Evolutionary conservation across 2,329 filamentous ascomycete genomes (phyloP).

Genomic region (Nemania sp.): DNA sequence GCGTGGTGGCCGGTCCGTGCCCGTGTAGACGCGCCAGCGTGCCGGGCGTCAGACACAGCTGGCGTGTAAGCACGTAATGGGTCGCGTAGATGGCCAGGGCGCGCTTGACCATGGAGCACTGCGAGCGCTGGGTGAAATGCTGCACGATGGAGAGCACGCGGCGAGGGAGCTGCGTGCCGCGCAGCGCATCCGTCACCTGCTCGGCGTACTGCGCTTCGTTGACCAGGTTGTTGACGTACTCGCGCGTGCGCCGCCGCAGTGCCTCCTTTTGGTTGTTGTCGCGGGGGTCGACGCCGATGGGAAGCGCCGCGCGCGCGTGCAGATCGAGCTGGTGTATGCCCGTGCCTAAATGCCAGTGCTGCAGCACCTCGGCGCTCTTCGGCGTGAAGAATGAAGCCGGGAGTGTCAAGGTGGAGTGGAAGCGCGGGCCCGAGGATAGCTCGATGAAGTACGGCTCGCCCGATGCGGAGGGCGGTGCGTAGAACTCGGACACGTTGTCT

Average conservation of each 20-base stretch:
- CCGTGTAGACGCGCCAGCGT: conserved; percentile 47
- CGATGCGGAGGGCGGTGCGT: conserved; percentile 3
- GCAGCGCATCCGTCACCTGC: conserved; percentile 53
- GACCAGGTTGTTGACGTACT: conserved; percentile 54
- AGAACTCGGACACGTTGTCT: conserved; percentile 47
- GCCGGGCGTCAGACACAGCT: conserved; percentile 54
- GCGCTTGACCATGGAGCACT: conserved; percentile 53
- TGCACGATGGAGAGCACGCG: conserved; percentile 54
- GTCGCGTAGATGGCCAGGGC: conserved; percentile 58
- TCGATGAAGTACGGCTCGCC: conserved; percentile 48
- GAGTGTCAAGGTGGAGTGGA: conserved; percentile 51
- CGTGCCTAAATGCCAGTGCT: conserved; percentile 54
- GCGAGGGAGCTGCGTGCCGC: conserved; percentile 50
- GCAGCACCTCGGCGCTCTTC: conserved; percentile 50
- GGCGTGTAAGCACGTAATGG: conserved; percentile 60
- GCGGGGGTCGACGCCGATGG: conserved; percentile 54
- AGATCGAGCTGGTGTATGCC: conserved; percentile 46
- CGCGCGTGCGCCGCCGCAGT: conserved; percentile 50
- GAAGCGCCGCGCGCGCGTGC: conserved; percentile 48
- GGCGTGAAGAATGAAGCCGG: conserved; percentile 57
- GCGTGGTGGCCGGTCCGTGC: conserved; percentile 45
- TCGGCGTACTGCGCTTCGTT: conserved; percentile 52
- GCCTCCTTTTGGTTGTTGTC: conserved; percentile 48
- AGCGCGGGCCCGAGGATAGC: conserved; percentile 52
- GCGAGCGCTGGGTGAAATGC: conserved; percentile 46